Percentiles rank a stretch among this genome's conserved stretches.
Evolutionary conservation across 495 filamentous ascomycete species (phyloP).

Genomic region (Cenococcum geophilum): DNA sequence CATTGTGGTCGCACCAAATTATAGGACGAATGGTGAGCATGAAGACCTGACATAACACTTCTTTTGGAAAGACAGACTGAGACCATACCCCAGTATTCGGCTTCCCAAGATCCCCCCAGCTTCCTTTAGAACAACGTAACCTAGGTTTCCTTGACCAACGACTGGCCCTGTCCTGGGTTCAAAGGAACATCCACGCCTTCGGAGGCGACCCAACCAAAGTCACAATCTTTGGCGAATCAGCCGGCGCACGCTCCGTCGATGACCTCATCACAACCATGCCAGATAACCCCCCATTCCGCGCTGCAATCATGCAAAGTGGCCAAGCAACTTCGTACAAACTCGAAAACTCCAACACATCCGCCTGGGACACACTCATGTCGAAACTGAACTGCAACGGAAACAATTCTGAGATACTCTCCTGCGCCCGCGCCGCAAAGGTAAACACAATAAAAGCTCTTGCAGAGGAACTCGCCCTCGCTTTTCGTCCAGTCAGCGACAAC

Average conservation of each 20-base stretch:
- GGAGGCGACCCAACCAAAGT: background rate
- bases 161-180: background rate
- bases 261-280: background rate
- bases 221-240: conserved; percentile 1
- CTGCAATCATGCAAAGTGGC: conserved; percentile 1
- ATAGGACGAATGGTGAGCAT: conserved; percentile 28
- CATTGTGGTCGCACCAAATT: conserved; percentile 20
- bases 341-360: background rate
- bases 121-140: background rate
- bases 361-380: background rate
- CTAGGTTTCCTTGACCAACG: background rate
- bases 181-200: background rate
- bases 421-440: background rate
- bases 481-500: background rate
- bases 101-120: background rate
- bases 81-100: background rate
- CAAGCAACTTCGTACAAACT: background rate
- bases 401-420: background rate
- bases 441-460: background rate
- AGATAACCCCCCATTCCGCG: background rate
- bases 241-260: background rate
- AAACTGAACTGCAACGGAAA: background rate
- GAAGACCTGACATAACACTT: no score
- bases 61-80: no score
- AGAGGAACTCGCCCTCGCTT: background rate